These are phyloP conservation scores for Chenopodium album DNA, from an alignment of 148 eudicot genomes.

Conservation along the genomic window DNA sequence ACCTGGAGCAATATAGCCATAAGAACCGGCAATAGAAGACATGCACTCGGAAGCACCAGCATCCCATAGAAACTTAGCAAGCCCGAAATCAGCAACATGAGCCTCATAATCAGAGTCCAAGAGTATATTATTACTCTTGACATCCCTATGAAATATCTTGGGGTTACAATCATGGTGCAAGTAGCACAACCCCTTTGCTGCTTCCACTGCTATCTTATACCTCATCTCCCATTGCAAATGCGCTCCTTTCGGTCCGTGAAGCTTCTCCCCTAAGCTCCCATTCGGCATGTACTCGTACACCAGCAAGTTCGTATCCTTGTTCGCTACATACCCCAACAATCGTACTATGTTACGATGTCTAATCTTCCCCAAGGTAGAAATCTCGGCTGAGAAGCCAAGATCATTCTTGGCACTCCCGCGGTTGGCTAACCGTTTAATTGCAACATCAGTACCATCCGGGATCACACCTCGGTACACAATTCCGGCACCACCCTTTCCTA, in stretches of 20 bases:
- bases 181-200: conserved; percentile 85
- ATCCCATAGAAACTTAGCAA: conserved; percentile 72
- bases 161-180: conserved; percentile 93
- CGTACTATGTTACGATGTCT: conserved; percentile 78
- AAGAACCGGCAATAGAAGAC: conserved; percentile 91
- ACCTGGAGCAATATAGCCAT: conserved; percentile 98
- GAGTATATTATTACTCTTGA: conserved; percentile 81
- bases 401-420: conserved; percentile 39
- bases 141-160: conserved; percentile 76
- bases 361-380: conserved; percentile 71
- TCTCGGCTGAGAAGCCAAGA: conserved; percentile 78
- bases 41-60: conserved; percentile 70
- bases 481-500: conserved; percentile 95
- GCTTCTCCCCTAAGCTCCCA: conserved; percentile 91
- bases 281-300: conserved; percentile 89
- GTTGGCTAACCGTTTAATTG: conserved; percentile 60
- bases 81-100: conserved; percentile 97
- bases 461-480: conserved; percentile 80
- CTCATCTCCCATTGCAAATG: conserved; percentile 81
- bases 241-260: conserved; percentile 76
- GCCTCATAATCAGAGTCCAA: conserved; percentile 81
- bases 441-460: conserved; percentile 63
- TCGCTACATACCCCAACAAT: conserved; percentile 73
- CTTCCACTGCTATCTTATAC: conserved; percentile 80
- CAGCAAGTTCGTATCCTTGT: conserved; percentile 67